These are phyloP conservation scores for Batkoa obscura DNA, from an alignment of 371 early-diverging fungal genomes.

Conservation along the genomic window DNA sequence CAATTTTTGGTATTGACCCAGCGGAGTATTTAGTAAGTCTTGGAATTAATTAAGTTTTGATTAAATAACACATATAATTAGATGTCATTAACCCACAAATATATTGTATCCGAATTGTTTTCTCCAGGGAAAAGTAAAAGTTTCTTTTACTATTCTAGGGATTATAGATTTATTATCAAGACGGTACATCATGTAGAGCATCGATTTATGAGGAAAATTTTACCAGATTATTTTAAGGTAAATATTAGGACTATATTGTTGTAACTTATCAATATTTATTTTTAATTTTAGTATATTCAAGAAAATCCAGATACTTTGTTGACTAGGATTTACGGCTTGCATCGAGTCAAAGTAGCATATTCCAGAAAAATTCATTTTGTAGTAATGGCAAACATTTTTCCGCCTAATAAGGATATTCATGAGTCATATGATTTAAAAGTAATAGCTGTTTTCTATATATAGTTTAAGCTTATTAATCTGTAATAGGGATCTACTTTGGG, in stretches of 20 bases:
- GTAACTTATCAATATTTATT: background rate
- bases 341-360: slow-evolving; percentile 84
- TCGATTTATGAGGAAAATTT: slow-evolving; percentile 66
- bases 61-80: slow-evolving; percentile 9
- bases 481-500: slow-evolving; percentile 66
- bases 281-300: slow-evolving; percentile 45
- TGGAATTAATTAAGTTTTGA: background rate
- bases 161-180: slow-evolving; percentile 95
- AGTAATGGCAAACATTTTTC: slow-evolving; percentile 95
- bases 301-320: slow-evolving; percentile 84
- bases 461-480: background rate
- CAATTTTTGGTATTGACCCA: slow-evolving; percentile 73
- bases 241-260: background rate
- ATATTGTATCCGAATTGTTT: slow-evolving; percentile 86
- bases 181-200: slow-evolving; percentile 90
- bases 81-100: slow-evolving; percentile 86
- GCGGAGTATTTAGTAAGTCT: slow-evolving; percentile 77
- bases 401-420: slow-evolving; percentile 90
- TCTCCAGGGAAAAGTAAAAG: slow-evolving; percentile 88
- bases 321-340: slow-evolving; percentile 83
- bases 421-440: slow-evolving; percentile 86
- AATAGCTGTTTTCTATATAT: background rate
- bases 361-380: slow-evolving; percentile 90
- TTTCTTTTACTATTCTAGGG: slow-evolving; percentile 92
- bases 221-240: slow-evolving; percentile 67